Evolutionary conservation across 2,329 filamentous ascomycete genomes (phyloP).

Genomic region (Neurospora sp.): DNA sequence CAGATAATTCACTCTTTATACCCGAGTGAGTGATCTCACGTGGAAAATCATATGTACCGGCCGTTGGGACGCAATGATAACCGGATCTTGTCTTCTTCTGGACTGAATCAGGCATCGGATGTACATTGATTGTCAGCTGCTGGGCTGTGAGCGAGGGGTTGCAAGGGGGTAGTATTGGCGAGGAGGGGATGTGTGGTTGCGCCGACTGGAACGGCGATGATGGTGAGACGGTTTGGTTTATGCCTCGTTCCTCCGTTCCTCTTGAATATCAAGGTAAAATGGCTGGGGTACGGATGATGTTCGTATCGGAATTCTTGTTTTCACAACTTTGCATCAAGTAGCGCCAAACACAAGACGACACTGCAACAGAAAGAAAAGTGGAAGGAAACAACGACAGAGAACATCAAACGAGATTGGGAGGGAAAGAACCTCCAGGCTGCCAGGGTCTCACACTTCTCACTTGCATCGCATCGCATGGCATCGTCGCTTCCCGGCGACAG

Average conservation of each 20-base stretch:
- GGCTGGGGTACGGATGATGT: neutral
- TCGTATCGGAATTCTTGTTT: neutral
- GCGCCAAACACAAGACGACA: neutral
- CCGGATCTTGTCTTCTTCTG: neutral
- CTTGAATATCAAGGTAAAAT: neutral
- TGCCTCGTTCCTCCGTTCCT: neutral
- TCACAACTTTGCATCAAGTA: neutral
- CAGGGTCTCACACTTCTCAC: neutral
- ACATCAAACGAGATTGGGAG: neutral
- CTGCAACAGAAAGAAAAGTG: neutral
- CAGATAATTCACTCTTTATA: neutral
- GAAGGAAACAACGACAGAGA: neutral
- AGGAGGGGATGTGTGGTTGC: constrained; percentile 8
- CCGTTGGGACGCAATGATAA: neutral
- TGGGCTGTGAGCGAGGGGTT: neutral
- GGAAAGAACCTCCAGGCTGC: neutral
- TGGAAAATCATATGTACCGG: neutral
- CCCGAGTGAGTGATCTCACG: neutral
- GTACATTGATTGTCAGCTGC: neutral
- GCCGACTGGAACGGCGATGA: constrained; percentile 1
- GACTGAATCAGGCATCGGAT: neutral
- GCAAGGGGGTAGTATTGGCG: neutral
- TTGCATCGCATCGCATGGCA: neutral
- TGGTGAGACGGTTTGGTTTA: constrained; percentile 2
- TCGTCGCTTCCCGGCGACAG: neutral